Conservation (phyloP, 441 rosid species). For the Populus hybrid region DNA sequence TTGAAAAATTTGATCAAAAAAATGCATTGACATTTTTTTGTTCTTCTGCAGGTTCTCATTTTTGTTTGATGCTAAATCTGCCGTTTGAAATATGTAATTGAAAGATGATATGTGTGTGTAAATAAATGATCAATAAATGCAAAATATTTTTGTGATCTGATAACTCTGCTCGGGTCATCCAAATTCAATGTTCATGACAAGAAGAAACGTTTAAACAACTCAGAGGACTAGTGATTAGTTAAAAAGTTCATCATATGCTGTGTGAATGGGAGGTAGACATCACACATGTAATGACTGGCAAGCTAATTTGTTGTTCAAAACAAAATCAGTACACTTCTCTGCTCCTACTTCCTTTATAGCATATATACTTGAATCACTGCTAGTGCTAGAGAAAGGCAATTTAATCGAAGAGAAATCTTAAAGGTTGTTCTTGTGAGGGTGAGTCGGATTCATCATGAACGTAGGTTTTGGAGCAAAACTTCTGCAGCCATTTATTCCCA, state of each 20-base stretch:
- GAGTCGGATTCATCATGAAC: neutral
- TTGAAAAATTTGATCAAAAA: conserved; percentile 32
- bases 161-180: neutral
- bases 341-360: too few relatives aligned
- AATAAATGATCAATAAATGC: neutral
- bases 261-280: neutral
- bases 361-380: too few relatives aligned
- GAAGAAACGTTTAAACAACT: neutral
- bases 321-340: too few relatives aligned
- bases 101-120: neutral
- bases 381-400: too few relatives aligned
- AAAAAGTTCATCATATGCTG: neutral
- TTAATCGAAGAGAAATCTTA: neutral
- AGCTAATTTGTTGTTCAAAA: too few relatives aligned
- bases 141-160: neutral
- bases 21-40: conserved; percentile 32
- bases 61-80: neutral
- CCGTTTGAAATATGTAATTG: neutral
- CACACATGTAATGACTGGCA: too few relatives aligned
- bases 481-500: neutral
- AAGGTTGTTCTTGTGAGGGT: neutral
- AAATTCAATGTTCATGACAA: neutral
- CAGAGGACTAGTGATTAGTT: neutral
- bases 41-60: neutral
- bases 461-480: neutral